Evolutionary conservation across 441 rosid species (phyloP), one percentile per base, ranked within the genome.

Genomic region (Erysimum pusillum): DNA sequence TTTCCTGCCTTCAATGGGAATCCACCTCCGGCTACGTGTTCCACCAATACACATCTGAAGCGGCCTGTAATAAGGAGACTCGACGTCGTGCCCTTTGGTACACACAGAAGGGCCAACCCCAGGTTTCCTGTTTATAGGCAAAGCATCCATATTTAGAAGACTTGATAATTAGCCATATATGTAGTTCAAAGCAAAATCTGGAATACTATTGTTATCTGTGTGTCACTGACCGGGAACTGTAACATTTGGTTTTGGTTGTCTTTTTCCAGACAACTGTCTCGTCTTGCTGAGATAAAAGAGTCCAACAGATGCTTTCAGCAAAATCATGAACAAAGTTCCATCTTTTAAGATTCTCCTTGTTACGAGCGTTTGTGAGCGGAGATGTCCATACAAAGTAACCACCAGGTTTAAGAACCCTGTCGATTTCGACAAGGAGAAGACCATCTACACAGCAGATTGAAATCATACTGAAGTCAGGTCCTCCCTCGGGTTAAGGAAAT

Each of bases 211-310:
- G 15, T 44, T 32, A 15, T 22, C 45, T 17, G 41, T 38, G 52
- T 57, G 9, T 79, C 69, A 52, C 93, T 82, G 76, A 96, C 98
- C 96, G 79, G 60, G 94, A 85, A 77, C 81, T 80, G 64, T 97
- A 91, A 79, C 99, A 97, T 75, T 71, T 84, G 63, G 63, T 89
- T 86, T 89, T 86, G 80, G 81, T 78, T n/a, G 97, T 92, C 84
- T 96, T 96, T 78, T 87, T 94, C 99, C 99, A 97, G 25, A 91
- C 87, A 75, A 89, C 96, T 61, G 99, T 97, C 84, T 90, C 96
- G 34, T 97, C 99, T 86, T 97, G 97, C 80, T 97, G 98, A 60
- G 90, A 74, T 73, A 96, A 67, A 86, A 91, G 78, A 71, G 87
- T 94, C 99, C 98, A 96, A 77, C 98, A 97, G 48, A 97, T 85